Evolutionary conservation across 768 basidiomycete genomes (phyloP), one percentile per base, ranked within the genome.

Genomic region (Lactarius sp.): DNA sequence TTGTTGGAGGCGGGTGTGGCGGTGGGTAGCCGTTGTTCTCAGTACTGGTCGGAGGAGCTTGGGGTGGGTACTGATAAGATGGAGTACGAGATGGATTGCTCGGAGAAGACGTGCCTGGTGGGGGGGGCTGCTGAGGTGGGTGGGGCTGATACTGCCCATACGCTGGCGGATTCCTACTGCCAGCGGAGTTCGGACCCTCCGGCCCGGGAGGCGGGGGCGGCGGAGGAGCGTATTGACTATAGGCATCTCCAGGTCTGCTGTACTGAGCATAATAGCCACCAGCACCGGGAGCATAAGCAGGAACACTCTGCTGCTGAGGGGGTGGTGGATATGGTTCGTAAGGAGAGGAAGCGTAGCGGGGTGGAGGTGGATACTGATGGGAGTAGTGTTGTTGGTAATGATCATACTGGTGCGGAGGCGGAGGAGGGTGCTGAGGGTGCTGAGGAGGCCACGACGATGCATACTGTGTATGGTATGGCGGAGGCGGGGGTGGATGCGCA

Each of bases 221-320:
- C 18, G 63, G 66, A 1, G 66, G 66, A 2, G 61, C 58, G 27
- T 66, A 66, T 6, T 52, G 57, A 9, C 33, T 22, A 9, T 64
- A 64, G 14, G 39, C 33, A 36, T 66, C 65, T 39, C 51, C 64
- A 6, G 64, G 64, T n/a, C 66, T 51, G 7, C 49, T 39, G 10
- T 66, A 66, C 37, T 53, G 58, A 8, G 57, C 14, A 39, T 64
- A 66, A 44, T 65, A 65, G 1, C 51, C 57, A 18, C 57, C 42
- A 9, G 63, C 56, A 14, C 44, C 20, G 27, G 58, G 60, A 10
- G 49, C 52, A 31, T 60, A 60, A 8, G 59, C 31, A 7, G 59
- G 58, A 2, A 65, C 55, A 22, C 55, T 47, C 37, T 67, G 66
- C 52, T 64, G 66, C 31, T 66, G 65, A 46, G 67, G 63, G n/a